Conservation (phyloP, 1,139 yeast genomes). For the Nematodospora anomalae region DNA sequence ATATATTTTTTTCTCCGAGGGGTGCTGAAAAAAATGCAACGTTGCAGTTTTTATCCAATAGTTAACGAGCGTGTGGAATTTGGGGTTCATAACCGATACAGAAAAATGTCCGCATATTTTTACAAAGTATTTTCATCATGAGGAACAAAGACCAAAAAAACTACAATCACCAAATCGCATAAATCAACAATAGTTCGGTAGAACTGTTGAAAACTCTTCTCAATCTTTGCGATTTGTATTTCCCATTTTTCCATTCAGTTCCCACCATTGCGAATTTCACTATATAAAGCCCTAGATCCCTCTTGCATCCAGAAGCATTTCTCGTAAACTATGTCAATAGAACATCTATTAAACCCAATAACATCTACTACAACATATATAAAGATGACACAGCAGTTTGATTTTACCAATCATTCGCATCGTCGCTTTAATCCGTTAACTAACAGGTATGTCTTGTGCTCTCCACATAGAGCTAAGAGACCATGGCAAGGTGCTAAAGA, state of each 20-base stretch:
- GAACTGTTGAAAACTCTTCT: no score
- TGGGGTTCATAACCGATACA: neutral
- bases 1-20: constrained; percentile 1
- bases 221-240: no score
- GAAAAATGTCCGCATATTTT: constrained; percentile 9
- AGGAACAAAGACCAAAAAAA: no score
- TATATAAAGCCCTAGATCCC: constrained; percentile 2
- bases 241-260: neutral
- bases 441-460: constrained; percentile 63
- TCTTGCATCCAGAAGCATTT: neutral
- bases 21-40: constrained; percentile 14
- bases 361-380: constrained; percentile 21
- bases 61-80: neutral
- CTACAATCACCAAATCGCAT: neutral
- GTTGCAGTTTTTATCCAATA: constrained; percentile 16
- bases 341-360: constrained; percentile 25
- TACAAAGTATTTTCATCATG: neutral
- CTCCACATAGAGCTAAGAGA: constrained; percentile 77
- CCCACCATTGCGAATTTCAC: neutral
- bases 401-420: constrained; percentile 60
- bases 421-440: constrained; percentile 69
- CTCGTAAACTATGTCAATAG: constrained; percentile 15
- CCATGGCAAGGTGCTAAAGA: constrained; percentile 84
- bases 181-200: neutral
- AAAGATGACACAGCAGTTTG: constrained; percentile 36